Conservation (phyloP, 2,329 filamentous ascomycete species). For the Ophiosphaerella herpotricha region DNA sequence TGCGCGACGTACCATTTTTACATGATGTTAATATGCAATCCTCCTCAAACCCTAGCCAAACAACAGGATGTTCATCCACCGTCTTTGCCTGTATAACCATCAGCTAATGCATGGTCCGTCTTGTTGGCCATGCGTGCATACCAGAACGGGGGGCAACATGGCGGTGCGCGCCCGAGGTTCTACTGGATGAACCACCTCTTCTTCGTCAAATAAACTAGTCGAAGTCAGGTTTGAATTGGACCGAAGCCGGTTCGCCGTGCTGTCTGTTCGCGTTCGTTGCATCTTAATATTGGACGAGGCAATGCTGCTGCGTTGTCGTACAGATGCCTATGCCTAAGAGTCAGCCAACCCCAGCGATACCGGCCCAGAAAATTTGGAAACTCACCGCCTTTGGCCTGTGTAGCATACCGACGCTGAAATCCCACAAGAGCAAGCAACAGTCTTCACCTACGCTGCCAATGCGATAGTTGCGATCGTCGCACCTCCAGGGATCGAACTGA, state of each 20-base stretch:
- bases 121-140: slow-evolving; percentile 49
- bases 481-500: slow-evolving; percentile 95
- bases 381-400: slow-evolving; percentile 83
- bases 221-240: slow-evolving; percentile 71
- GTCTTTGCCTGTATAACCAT: slow-evolving; percentile 67
- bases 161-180: slow-evolving; percentile 84
- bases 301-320: slow-evolving; percentile 61
- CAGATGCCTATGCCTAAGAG: slow-evolving; percentile 51
- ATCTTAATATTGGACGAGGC: slow-evolving; percentile 53
- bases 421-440: slow-evolving; percentile 88
- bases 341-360: slow-evolving; percentile 6
- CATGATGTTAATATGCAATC: slow-evolving; percentile 92
- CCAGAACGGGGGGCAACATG: slow-evolving; percentile 87
- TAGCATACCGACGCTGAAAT: slow-evolving; percentile 96
- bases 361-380: slow-evolving; percentile 22
- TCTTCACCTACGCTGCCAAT: slow-evolving; percentile 97
- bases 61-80: slow-evolving; percentile 83
- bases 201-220: slow-evolving; percentile 60
- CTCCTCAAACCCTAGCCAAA: slow-evolving; percentile 92
- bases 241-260: slow-evolving; percentile 65
- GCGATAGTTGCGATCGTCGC: slow-evolving; percentile 91
- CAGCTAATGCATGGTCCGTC: not conserved
- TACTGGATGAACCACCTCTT: slow-evolving; percentile 74
- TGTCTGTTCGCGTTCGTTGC: slow-evolving; percentile 62
- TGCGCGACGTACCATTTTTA: slow-evolving; percentile 72